Evolutionary conservation across 73 alveolate genomes (phyloP), one percentile per base, ranked within the genome.

Genomic region (Paramecium tetraurelia): DNA sequence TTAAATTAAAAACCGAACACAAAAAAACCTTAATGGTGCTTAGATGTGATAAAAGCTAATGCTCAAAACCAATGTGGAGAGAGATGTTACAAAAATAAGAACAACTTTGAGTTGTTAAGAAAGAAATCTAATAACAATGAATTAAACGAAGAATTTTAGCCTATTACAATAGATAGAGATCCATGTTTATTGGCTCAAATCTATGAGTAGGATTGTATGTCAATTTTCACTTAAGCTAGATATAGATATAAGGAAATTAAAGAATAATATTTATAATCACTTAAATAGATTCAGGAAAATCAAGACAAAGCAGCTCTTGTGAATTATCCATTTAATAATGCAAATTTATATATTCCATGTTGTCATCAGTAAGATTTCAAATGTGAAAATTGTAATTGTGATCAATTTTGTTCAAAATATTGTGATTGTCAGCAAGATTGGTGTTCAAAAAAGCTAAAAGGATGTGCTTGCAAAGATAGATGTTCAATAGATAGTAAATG

Each of bases 381-480:
- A 31, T 63, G 84, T 63, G 84, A 63, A 24, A 63, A 63, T 63
- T 63, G 84, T 63, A 27, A 12, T 63, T 63, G 84, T 63, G 41
- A 27, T 41, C 8, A 31, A 27, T 63, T 63, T 63, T 63, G 84
- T 63, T 63, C 84, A 63, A 63, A 63, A 63, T 63, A 63, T 20
- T 63, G 84, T 27, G 84, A 63, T 27, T 63, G 84, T 33, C 21
- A 27, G 12, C 46, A 63, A 31, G 46, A 63, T 63, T 27, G 46
- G 46, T 63, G 84, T n/a, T 63, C 21, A 63, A 63, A 63, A 33
- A 63, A 63, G 12, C 46, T 31, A 6, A 63, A 33, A 63, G 84
- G 84, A 31, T 63, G 84, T 63, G 8, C 50, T 16, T 63, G 84
- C 12, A 63, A 33, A 27, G 84, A 63, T 33, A 63, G 84, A 63